These are phyloP conservation scores for Arthrobotrys sphaeroides DNA, from an alignment of 2,329 filamentous ascomycete genomes.

Conservation along the genomic window DNA sequence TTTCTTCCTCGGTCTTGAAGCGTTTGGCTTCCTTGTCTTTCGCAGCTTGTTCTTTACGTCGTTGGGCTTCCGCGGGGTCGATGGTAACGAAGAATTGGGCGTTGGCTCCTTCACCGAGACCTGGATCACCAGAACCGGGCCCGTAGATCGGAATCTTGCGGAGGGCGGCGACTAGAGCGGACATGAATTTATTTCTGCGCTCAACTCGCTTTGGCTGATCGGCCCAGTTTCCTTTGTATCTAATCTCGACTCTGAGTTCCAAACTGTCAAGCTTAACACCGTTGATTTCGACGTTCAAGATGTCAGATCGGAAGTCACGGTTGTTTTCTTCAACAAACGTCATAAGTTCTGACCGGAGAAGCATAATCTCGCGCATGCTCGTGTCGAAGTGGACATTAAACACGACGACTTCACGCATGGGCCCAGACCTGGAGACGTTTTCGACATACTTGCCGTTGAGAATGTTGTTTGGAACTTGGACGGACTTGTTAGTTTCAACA, in stretches of 20 bases:
- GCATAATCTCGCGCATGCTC: slow-evolving; percentile 60
- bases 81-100: slow-evolving; percentile 83
- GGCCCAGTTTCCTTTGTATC: slow-evolving; percentile 74
- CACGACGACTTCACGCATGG: slow-evolving; percentile 86
- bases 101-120: slow-evolving; percentile 71
- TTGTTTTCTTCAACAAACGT: slow-evolving; percentile 88
- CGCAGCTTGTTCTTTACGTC: slow-evolving; percentile 70
- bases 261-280: slow-evolving; percentile 90
- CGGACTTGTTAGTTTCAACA: slow-evolving; percentile 80
- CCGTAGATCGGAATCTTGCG: slow-evolving; percentile 86
- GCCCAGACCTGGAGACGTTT: slow-evolving; percentile 87
- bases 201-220: slow-evolving; percentile 54
- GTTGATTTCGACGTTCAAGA: slow-evolving; percentile 76
- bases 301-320: slow-evolving; percentile 87
- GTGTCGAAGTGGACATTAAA: slow-evolving; percentile 87
- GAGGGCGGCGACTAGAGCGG: slow-evolving; percentile 83
- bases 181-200: slow-evolving; percentile 91
- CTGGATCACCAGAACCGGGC: slow-evolving; percentile 74
- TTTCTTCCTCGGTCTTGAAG: slow-evolving; percentile 53
- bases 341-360: slow-evolving; percentile 84
- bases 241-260: slow-evolving; percentile 74
- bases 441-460: slow-evolving; percentile 95
- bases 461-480: slow-evolving; percentile 87
- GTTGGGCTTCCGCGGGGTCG: slow-evolving; percentile 72
- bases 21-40: slow-evolving; percentile 72